Base-by-base conservation (phyloP, 2,329 filamentous ascomycete species). In the Cyphellophora europaea region DNA sequence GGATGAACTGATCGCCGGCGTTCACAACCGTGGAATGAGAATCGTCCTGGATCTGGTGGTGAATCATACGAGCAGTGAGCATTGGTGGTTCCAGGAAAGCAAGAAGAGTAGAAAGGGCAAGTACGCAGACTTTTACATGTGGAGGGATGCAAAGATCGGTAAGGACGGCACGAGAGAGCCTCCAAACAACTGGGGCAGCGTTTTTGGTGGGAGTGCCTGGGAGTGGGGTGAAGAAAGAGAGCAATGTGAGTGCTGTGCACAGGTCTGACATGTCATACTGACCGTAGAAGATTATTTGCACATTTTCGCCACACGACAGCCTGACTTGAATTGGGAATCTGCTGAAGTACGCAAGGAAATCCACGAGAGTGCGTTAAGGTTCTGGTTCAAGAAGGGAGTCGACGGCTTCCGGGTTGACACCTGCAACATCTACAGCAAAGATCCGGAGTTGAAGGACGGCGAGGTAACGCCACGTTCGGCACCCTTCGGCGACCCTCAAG, bases 311-410 rank as follows among this genome's bases (percentile, higher is more conserved):
- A 69, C 70, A 5, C 71, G 79, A 42, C 81, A 86, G 53, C 82
- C 82, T 0, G 82, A 88, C 47, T 62, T 88, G 10, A 88, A 88
- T 55, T 88, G 81, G 81, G 79, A 86, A 49, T 81, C 77, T 37
- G 58, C 63, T 0, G 69, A 68, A 15, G 69, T 74, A 0, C 69
- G 82, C 4, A 57, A 68, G 18, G 81, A 79, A 4, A 72, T 85
- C 14, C 82, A 82, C 53, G 67, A 79, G 18, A 67, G 64, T 6
- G 63, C 77, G 1, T 80, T 85, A 72, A 66, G 70, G 29, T 88
- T 86, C 52, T 88, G 82, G 82, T 67, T 87, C 1, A 62, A 78
- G 23, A 68, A 70, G 15, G 81, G 80, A 2, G 74, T 84, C 1
- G 73, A 78, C 36, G 78, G 78, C 4, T 82, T 82, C 58, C 67